Conservation (phyloP, 2,329 filamentous ascomycete genomes). For the Magnaporthiopsis incrustans region DNA sequence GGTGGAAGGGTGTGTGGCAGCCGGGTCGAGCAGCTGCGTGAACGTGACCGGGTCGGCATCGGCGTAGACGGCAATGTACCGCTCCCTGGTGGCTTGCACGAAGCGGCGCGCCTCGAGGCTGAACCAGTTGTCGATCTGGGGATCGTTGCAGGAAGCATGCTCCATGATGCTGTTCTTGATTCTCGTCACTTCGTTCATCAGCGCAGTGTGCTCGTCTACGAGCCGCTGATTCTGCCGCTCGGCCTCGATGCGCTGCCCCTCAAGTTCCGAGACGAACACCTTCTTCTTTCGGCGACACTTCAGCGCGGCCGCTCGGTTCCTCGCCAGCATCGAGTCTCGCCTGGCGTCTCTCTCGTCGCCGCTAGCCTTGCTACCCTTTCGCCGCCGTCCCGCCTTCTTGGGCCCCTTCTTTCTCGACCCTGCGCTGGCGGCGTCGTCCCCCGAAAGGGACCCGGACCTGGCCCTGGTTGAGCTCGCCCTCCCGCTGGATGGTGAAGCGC, state of each 20-base stretch:
- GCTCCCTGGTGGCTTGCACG: constrained; percentile 22
- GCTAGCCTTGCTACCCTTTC: neutral
- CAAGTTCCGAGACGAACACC: constrained; percentile 41
- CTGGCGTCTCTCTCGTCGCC: constrained; percentile 29
- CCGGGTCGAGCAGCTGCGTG: constrained; percentile 1
- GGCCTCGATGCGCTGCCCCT: constrained; percentile 34
- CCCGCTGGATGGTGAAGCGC: neutral
- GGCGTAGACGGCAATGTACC: constrained; percentile 9
- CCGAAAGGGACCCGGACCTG: neutral
- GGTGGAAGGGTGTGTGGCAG: neutral
- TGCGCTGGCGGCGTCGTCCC: neutral
- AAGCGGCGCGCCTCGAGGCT: constrained; percentile 43
- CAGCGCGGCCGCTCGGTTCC: constrained; percentile 64
- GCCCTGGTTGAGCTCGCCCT: neutral
- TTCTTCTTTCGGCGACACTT: constrained; percentile 66
- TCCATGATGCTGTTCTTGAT: constrained; percentile 44
- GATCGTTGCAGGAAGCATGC: constrained; percentile 43
- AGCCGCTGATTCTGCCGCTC: constrained; percentile 36
- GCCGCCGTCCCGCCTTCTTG: neutral
- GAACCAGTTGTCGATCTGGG: constrained; percentile 46
- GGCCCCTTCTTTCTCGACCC: neutral
- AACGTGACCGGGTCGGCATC: neutral
- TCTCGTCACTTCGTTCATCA: constrained; percentile 35
- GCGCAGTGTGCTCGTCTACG: constrained; percentile 31
- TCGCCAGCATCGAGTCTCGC: constrained; percentile 53